Percentiles rank a stretch among this genome's conserved stretches.
Evolutionary conservation across 805 yeast genomes (phyloP).

Genomic region (Cyberlindnera petersonii): DNA sequence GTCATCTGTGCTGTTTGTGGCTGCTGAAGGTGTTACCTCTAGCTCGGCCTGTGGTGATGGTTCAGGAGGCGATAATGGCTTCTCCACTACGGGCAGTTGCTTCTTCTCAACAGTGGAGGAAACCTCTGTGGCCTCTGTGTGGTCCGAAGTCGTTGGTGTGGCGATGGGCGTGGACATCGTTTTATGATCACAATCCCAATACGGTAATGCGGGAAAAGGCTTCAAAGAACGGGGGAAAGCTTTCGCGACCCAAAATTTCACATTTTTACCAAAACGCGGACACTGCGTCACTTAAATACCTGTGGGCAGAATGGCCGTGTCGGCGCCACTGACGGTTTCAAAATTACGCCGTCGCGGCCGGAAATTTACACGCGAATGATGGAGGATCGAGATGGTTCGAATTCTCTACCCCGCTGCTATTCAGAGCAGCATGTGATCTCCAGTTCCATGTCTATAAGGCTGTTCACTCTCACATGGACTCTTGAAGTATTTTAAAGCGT

Average conservation of each 20-base stretch:
- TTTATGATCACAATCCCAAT: slow-evolving; percentile 3
- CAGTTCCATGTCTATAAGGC: too few species aligned
- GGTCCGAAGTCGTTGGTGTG: slow-evolving; percentile 12
- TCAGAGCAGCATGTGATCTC: too few species aligned
- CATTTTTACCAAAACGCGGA: slow-evolving; percentile 9
- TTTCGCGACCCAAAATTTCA: neutral
- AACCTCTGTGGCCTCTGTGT: neutral
- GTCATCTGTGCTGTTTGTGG: neutral
- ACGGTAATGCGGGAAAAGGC: slow-evolving; percentile 8
- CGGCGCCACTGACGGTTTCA: neutral
- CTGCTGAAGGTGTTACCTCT: slow-evolving; percentile 1
- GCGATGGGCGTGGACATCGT: slow-evolving; percentile 14
- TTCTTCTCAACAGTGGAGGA: neutral
- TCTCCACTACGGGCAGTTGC: slow-evolving; percentile 9
- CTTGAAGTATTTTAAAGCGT: too few species aligned
- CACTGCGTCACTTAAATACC: slow-evolving; percentile 18
- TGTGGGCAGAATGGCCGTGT: slow-evolving; percentile 6
- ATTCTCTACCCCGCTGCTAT: too few species aligned
- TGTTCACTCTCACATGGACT: too few species aligned
- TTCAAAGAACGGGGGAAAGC: neutral
- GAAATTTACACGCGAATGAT: neutral
- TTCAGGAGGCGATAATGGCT: slow-evolving; percentile 15
- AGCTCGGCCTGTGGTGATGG: slow-evolving; percentile 11
- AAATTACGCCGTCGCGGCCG: slow-evolving; percentile 1
- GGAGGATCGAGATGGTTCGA: too few species aligned